A percentile compares a stretch with the other conserved stretches of the same genome.
These are phyloP conservation scores for Corchorus capsularis DNA, from an alignment of 345 rosid species.

Conservation along the genomic window DNA sequence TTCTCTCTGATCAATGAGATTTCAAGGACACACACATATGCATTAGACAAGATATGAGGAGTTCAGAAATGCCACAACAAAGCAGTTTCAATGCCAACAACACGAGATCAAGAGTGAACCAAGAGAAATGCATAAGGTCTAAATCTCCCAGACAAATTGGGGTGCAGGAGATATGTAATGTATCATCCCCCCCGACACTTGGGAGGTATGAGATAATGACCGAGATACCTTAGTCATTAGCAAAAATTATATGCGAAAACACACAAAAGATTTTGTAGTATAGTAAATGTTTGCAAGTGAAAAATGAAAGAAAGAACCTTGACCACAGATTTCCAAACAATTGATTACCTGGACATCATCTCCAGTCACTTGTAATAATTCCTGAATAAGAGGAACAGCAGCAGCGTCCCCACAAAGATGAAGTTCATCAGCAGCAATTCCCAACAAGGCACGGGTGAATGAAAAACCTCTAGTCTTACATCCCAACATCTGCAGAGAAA, in stretches of 20 bases:
- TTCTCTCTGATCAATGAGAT: not conserved
- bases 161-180: not conserved
- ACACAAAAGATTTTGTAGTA: not conserved
- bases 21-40: not conserved
- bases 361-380: conserved; percentile 74
- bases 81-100: too few relatives aligned
- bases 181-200: not conserved
- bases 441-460: conserved; percentile 90
- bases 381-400: conserved; percentile 76
- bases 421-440: conserved; percentile 81
- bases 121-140: not conserved
- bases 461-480: conserved; percentile 84
- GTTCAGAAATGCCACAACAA: too few relatives aligned
- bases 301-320: not conserved
- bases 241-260: not conserved
- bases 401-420: conserved; percentile 97
- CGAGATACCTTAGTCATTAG: not conserved
- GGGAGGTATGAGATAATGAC: not conserved
- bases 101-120: too few relatives aligned
- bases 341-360: conserved; percentile 70
- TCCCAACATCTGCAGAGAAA: conserved; percentile 67
- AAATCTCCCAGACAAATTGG: not conserved
- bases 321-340: conserved; percentile 6
- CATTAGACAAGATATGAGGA: not conserved
- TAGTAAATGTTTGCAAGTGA: not conserved